Evolutionary conservation across 2,329 filamentous ascomycete species (phyloP).

Genomic region (Aotearoamyces nothofagi): DNA sequence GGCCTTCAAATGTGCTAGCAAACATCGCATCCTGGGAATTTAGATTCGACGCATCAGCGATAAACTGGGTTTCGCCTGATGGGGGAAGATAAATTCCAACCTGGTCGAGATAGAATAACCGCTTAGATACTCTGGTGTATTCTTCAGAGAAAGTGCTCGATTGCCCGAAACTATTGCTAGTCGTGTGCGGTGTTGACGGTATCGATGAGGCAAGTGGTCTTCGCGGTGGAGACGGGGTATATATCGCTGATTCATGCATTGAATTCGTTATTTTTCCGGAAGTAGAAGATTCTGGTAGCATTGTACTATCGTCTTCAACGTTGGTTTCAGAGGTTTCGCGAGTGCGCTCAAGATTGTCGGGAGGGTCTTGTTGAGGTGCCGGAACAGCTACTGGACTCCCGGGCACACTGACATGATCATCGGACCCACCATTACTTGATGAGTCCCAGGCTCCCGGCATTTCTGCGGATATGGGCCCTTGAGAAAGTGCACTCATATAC

Average conservation of each 20-base stretch:
- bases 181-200: conserved; percentile 9
- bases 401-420: neutral
- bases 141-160: conserved; percentile 14
- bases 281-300: conserved; percentile 2
- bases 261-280: conserved; percentile 4
- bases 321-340: neutral
- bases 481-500: conserved; percentile 64
- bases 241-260: conserved; percentile 4
- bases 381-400: conserved; percentile 3
- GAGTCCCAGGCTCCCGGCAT: conserved; percentile 15
- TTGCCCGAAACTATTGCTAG: conserved; percentile 12
- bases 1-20: conserved; percentile 10
- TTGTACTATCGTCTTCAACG: conserved; percentile 1
- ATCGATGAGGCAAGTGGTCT: conserved; percentile 1
- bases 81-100: conserved; percentile 20
- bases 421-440: conserved; percentile 10
- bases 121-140: conserved; percentile 16
- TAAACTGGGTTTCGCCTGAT: conserved; percentile 2
- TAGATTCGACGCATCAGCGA: conserved; percentile 4
- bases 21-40: too few species aligned
- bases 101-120: conserved; percentile 20
- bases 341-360: conserved; percentile 15
- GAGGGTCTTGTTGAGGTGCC: conserved; percentile 1
- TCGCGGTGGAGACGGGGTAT: conserved; percentile 3
- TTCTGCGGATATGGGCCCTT: conserved; percentile 8